Base-by-base conservation (phyloP, 805 yeast genomes). In the Ogataea zsoltii region DNA sequence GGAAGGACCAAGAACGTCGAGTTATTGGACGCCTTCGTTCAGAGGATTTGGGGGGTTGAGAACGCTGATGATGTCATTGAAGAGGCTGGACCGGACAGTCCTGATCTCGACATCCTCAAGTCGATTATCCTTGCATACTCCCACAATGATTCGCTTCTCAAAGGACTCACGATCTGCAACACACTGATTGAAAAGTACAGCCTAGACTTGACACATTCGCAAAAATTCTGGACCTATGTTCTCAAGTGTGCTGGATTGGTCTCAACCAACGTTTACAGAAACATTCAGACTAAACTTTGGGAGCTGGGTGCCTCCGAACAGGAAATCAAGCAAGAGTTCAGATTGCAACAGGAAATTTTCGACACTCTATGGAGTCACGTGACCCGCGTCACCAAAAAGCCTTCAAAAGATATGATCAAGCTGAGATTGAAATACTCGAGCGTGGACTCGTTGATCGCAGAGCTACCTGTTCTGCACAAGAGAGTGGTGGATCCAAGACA, bases 91-190 rank as follows among this genome's bases (percentile, higher is more conserved):
- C 21, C 45, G 11, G 50, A 45, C 4, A 59, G 56, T 46, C 74
- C 74, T 5, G 45, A 57, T 41, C 45, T 44, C 19, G 35, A 45
- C 9, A 45, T 53, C 2, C 51, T 69, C 19, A 51, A 52, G 11
- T 57, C 65, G 7, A 56, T 69, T 3, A 32, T 68, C 1, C 48
- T 58, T 12, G 56, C 69, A 0, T 67, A 62, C 46, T 44, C 61
- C 6, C 58, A 57, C 45, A 65, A 66, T 41, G 54, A 56, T 25
- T 55, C 62, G 14, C 45, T 65, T 9, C 25, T 54, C 13, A 52
- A 58, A 32, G 69, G 67, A n/a, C 36, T 68, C 3, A 21, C 51
- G 18, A 41, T 59, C 12, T 53, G 63, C 42, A 53, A 56, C 33
- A 38, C 47, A 10, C 46, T 67, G 16, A 48, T 64, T 4, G 42